Conservation (phyloP, 495 filamentous ascomycete species). For the Talaromyces thailandensis region DNA sequence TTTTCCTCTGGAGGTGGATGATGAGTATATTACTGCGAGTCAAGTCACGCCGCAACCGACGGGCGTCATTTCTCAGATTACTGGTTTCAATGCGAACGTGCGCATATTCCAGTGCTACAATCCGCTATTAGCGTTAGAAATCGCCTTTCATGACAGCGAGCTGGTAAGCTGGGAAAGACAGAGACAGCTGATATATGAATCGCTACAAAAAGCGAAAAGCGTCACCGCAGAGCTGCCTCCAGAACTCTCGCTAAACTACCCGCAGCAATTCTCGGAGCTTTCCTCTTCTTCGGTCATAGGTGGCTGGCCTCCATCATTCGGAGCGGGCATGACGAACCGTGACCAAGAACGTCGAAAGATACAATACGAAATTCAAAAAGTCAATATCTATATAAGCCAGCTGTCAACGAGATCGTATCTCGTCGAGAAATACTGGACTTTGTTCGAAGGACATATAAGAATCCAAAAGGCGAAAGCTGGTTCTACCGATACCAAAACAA, state of each 20-base stretch:
- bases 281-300: neutral
- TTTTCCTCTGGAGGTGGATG: slow-evolving; percentile 70
- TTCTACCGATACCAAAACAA: neutral
- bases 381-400: slow-evolving; percentile 69
- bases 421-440: slow-evolving; percentile 71
- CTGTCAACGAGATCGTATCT: slow-evolving; percentile 67
- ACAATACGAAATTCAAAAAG: slow-evolving; percentile 78
- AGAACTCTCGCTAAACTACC: slow-evolving; percentile 45
- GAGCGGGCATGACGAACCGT: slow-evolving; percentile 12
- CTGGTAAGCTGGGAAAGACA: slow-evolving; percentile 68
- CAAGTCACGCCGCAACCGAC: slow-evolving; percentile 56
- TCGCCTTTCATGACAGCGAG: slow-evolving; percentile 61
- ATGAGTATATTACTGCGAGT: slow-evolving; percentile 58
- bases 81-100: slow-evolving; percentile 71
- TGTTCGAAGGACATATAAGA: slow-evolving; percentile 39
- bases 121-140: slow-evolving; percentile 56
- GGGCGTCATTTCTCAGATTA: slow-evolving; percentile 50
- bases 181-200: slow-evolving; percentile 51
- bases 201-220: slow-evolving; percentile 50
- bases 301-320: slow-evolving; percentile 9
- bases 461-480: neutral
- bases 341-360: slow-evolving; percentile 36
- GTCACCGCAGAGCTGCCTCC: slow-evolving; percentile 50
- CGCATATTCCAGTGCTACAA: slow-evolving; percentile 65
- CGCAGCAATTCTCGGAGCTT: neutral